These are phyloP conservation scores for Boletus subluridellus DNA, from an alignment of 1,284 basidiomycete genomes.

Conservation along the genomic window DNA sequence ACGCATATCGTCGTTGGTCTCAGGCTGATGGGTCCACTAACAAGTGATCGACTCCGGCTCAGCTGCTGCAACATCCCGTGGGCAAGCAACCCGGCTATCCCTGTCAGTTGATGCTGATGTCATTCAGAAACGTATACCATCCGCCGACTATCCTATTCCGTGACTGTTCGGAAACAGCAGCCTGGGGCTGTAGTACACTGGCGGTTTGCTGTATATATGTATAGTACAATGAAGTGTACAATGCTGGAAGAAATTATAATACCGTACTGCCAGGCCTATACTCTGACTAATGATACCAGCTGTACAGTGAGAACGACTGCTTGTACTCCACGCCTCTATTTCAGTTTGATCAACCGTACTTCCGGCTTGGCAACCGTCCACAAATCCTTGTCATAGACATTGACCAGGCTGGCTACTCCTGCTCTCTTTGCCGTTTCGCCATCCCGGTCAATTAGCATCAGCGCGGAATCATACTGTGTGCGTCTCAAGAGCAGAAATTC, in stretches of 20 bases:
- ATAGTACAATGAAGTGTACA: no score
- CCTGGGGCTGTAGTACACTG: no score
- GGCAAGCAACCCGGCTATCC: neutral
- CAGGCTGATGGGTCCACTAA: no score
- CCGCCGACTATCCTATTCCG: neutral
- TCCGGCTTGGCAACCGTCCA: neutral
- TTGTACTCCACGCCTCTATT: neutral
- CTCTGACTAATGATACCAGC: no score
- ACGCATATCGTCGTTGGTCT: neutral
- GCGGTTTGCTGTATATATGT: neutral
- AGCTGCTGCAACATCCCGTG: neutral
- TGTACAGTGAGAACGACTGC: neutral
- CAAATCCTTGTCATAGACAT: neutral
- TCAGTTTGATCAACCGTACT: neutral
- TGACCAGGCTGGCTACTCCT: slow-evolving; percentile 3
- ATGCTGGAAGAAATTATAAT: no score
- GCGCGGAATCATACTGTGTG: neutral
- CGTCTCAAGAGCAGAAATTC: slow-evolving; percentile 8
- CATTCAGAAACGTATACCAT: neutral
- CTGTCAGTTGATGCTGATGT: neutral
- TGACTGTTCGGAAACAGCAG: neutral
- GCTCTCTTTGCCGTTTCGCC: neutral
- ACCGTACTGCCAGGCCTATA: no score
- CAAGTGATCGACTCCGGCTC: neutral
- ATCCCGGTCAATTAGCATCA: slow-evolving; percentile 4